Conservation (phyloP, 768 basidiomycete species). For the Symmetrospora coprosmae region DNA sequence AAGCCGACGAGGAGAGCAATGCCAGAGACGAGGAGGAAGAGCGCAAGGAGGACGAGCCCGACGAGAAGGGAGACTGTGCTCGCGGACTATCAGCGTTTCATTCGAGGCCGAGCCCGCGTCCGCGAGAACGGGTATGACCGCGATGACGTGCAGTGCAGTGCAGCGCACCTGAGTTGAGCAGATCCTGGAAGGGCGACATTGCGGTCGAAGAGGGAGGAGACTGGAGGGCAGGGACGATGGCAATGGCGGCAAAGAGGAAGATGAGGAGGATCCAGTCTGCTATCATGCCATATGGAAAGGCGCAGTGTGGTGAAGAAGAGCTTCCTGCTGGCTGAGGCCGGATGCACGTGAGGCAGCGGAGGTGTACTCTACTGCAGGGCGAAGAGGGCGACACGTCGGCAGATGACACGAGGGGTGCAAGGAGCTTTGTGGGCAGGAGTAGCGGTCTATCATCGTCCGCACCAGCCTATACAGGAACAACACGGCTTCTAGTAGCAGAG, state of each 20-base stretch:
- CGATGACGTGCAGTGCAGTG: neutral
- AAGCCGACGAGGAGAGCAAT: neutral
- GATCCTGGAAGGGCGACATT: conserved; percentile 11
- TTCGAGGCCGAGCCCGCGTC: neutral
- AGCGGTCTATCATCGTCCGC: neutral
- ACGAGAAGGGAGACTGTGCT: neutral
- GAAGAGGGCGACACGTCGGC: neutral
- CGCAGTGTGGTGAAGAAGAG: neutral
- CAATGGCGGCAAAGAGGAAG: conserved; percentile 10
- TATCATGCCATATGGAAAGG: neutral
- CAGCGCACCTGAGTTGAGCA: conserved; percentile 5
- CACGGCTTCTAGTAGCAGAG: too few species aligned
- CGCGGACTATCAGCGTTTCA: neutral
- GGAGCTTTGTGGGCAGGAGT: too few species aligned
- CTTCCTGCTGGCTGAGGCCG: neutral
- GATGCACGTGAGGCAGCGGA: neutral
- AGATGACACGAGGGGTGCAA: neutral
- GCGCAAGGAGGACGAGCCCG: conserved; percentile 3
- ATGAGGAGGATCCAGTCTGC: conserved; percentile 19
- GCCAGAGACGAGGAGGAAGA: conserved; percentile 12
- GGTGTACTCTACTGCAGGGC: neutral
- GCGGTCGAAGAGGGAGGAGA: neutral
- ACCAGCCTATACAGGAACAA: neutral
- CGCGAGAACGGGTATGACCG: neutral
- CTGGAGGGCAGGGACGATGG: conserved; percentile 14